Conservation (phyloP, 2,329 filamentous ascomycete genomes). For the Calycina marina region DNA sequence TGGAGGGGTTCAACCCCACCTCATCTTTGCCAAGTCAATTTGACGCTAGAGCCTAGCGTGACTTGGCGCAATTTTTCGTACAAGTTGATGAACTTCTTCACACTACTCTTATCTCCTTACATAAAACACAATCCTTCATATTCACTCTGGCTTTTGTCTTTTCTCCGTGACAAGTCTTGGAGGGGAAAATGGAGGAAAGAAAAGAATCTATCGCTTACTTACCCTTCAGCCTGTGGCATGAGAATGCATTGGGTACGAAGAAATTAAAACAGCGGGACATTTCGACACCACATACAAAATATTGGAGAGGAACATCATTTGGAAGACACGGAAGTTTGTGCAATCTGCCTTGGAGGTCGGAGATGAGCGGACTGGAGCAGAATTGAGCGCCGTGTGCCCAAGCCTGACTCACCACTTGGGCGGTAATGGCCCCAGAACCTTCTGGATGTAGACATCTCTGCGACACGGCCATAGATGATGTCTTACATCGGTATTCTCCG, state of each 20-base stretch:
- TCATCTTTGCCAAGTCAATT: background rate
- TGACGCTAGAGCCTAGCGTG: constrained; percentile 5
- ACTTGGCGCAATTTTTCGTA: constrained; percentile 5
- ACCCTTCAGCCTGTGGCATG: constrained; percentile 36
- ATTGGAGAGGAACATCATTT: background rate
- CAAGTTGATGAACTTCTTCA: constrained; percentile 2
- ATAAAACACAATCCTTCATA: constrained; percentile 41
- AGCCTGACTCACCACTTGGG: background rate
- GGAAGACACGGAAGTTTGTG: background rate
- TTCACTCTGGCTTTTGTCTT: constrained; percentile 50
- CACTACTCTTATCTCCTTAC: constrained; percentile 23
- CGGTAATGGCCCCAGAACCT: background rate
- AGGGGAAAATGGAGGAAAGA: constrained; percentile 59
- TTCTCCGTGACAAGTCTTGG: constrained; percentile 42
- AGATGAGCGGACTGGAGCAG: background rate
- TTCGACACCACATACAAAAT: background rate
- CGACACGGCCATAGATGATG: too few species aligned
- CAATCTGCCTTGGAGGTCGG: background rate
- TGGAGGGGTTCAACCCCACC: constrained; percentile 4
- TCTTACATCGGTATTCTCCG: too few species aligned
- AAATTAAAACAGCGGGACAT: constrained; percentile 20
- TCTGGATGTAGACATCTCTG: background rate
- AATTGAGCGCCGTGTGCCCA: background rate
- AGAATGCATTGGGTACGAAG: constrained; percentile 22
- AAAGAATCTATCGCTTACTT: constrained; percentile 36